Percentiles rank a stretch among this genome's conserved stretches.
These are phyloP conservation scores for Aureobasidium sp. DNA, from an alignment of 2,329 filamentous ascomycete genomes.

Conservation along the genomic window DNA sequence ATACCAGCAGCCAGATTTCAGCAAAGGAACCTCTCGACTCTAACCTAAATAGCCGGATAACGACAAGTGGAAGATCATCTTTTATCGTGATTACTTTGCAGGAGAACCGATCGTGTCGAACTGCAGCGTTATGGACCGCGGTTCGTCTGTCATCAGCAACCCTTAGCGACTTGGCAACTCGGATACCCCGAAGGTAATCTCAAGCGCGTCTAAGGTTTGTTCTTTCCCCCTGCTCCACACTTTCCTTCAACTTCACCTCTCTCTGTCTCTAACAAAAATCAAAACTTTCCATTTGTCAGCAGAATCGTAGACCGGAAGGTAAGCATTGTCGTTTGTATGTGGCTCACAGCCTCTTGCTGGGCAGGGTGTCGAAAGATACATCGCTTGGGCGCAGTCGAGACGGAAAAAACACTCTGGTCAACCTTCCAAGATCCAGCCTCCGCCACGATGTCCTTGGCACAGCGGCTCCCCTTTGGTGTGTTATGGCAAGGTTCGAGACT, in stretches of 20 bases:
- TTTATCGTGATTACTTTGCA: background rate
- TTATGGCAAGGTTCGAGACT: slow-evolving; percentile 5
- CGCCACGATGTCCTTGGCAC: slow-evolving; percentile 1
- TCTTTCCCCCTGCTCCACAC: slow-evolving; percentile 4
- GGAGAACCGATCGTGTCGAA: background rate
- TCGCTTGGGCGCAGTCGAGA: background rate
- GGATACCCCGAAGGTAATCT: background rate
- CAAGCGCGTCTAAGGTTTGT: background rate
- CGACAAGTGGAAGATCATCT: background rate
- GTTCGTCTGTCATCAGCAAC: background rate
- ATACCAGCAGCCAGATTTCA: background rate
- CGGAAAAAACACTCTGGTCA: background rate
- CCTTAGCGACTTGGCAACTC: slow-evolving; percentile 5
- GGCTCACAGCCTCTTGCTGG: background rate
- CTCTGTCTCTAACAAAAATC: background rate
- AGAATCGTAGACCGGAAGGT: background rate
- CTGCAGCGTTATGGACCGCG: background rate
- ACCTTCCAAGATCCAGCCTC: slow-evolving; percentile 9
- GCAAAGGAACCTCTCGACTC: background rate
- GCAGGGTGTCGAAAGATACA: background rate
- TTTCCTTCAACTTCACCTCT: slow-evolving; percentile 1
- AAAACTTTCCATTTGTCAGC: background rate
- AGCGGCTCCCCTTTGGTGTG: background rate
- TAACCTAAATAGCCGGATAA: background rate
- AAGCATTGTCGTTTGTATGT: background rate